Percentiles rank a stretch among this genome's conserved stretches.
These are phyloP conservation scores for Blakeslea trispora DNA, from an alignment of 371 early-diverging fungal genomes.

Conservation along the genomic window DNA sequence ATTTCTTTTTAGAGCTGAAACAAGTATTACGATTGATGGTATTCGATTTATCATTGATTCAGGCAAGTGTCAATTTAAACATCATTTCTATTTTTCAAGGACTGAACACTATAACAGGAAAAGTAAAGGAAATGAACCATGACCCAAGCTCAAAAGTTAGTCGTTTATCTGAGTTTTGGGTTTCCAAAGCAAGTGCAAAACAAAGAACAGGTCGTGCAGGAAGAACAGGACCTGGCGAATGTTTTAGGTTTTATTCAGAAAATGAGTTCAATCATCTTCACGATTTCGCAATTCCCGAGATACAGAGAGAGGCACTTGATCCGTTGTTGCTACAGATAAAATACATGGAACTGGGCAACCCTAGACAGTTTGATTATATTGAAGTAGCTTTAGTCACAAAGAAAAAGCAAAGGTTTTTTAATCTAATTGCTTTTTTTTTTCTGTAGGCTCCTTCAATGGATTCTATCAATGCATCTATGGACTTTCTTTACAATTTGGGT, in stretches of 20 bases:
- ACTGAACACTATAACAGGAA: too few species aligned
- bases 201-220: slow-evolving; percentile 99
- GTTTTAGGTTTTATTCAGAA: slow-evolving; percentile 96
- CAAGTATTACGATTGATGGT: slow-evolving; percentile 97
- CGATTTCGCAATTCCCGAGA: slow-evolving; percentile 90
- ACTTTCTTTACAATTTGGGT: slow-evolving; percentile 57
- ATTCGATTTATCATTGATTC: slow-evolving; percentile 97
- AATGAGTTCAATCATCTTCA: slow-evolving; percentile 92
- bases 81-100: too few species aligned
- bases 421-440: not conserved
- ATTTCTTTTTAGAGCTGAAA: slow-evolving; percentile 75
- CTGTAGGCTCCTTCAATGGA: slow-evolving; percentile 56
- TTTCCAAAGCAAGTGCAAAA: slow-evolving; percentile 95
- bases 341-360: slow-evolving; percentile 57
- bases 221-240: slow-evolving; percentile 95
- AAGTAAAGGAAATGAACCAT: slow-evolving; percentile 69
- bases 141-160: slow-evolving; percentile 57
- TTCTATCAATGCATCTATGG: slow-evolving; percentile 63
- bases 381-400: slow-evolving; percentile 32
- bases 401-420: not conserved
- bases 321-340: slow-evolving; percentile 80
- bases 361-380: slow-evolving; percentile 56
- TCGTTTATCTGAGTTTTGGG: slow-evolving; percentile 78
- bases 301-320: slow-evolving; percentile 86
- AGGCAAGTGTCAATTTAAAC: slow-evolving; percentile 68